phyloP scores from a whole-genome alignment of 163 green algal species.

The Smithsoniella earleae region DNA sequence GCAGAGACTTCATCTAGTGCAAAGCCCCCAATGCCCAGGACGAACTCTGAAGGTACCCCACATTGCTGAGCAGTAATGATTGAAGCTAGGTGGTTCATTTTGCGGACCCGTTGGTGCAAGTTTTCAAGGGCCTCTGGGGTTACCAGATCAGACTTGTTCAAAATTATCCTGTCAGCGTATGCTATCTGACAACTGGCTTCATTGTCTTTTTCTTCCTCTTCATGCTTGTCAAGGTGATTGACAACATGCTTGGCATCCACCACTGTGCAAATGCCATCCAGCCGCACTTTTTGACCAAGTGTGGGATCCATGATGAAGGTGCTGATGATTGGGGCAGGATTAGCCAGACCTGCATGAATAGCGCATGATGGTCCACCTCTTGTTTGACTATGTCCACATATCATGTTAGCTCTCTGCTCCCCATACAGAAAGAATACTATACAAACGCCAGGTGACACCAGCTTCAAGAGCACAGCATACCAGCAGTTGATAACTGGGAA shows the following conservation, averaged over 20 bases:
- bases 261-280: slow-evolving; percentile 91
- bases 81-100: slow-evolving; percentile 6
- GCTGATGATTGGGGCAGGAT: slow-evolving; percentile 84
- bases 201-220: slow-evolving; percentile 44
- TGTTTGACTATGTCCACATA: too few species aligned
- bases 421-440: too few species aligned
- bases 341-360: slow-evolving; percentile 63
- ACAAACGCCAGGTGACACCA: too few species aligned
- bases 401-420: too few species aligned
- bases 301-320: slow-evolving; percentile 67
- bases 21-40: slow-evolving; percentile 21
- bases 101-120: background rate
- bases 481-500: too few species aligned
- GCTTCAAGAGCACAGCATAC: too few species aligned
- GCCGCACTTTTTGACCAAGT: slow-evolving; percentile 31
- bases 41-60: background rate
- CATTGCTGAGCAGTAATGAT: background rate
- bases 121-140: slow-evolving; percentile 39
- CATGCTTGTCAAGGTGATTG: slow-evolving; percentile 24
- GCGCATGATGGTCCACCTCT: too few species aligned
- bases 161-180: slow-evolving; percentile 80
- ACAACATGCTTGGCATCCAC: slow-evolving; percentile 82
- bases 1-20: slow-evolving; percentile 10
- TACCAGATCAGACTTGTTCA: slow-evolving; percentile 94
- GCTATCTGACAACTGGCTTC: slow-evolving; percentile 86